These are phyloP conservation scores for Pezizomycotina sp. DNA, from an alignment of 2,329 filamentous ascomycete genomes.

Conservation along the genomic window DNA sequence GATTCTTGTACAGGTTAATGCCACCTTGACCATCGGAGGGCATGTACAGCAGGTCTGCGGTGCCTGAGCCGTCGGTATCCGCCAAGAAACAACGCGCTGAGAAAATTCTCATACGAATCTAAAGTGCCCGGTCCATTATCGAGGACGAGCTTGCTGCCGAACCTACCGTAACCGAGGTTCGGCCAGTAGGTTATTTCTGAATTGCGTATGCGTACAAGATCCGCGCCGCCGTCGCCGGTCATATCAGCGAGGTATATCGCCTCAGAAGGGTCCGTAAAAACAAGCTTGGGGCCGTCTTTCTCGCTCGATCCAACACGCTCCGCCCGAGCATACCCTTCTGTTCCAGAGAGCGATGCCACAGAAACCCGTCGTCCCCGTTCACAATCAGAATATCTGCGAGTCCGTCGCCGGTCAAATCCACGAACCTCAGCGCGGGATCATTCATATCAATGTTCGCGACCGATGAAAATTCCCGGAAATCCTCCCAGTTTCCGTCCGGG, in stretches of 20 bases:
- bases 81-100: slow-evolving; percentile 12
- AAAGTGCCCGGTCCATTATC: slow-evolving; percentile 21
- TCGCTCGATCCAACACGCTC: neutral
- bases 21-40: neutral
- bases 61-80: slow-evolving; percentile 11
- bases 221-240: slow-evolving; percentile 25
- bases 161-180: slow-evolving; percentile 28
- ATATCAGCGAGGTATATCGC: slow-evolving; percentile 24
- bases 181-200: slow-evolving; percentile 28
- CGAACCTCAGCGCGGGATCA: slow-evolving; percentile 2
- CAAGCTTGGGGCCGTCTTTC: neutral
- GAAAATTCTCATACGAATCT: slow-evolving; percentile 18
- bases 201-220: slow-evolving; percentile 25
- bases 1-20: slow-evolving; percentile 5
- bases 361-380: slow-evolving; percentile 2
- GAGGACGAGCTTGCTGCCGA: slow-evolving; percentile 26
- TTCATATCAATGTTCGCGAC: slow-evolving; percentile 9
- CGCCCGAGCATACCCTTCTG: neutral
- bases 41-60: slow-evolving; percentile 6
- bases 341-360: slow-evolving; percentile 16
- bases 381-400: slow-evolving; percentile 22
- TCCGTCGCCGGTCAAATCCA: slow-evolving; percentile 27
- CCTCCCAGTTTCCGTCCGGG: slow-evolving; percentile 3
- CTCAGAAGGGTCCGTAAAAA: slow-evolving; percentile 7
- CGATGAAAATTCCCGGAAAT: neutral